Base-by-base conservation (phyloP, 208 protist genomes). In the Crithidia expoeki region DNA sequence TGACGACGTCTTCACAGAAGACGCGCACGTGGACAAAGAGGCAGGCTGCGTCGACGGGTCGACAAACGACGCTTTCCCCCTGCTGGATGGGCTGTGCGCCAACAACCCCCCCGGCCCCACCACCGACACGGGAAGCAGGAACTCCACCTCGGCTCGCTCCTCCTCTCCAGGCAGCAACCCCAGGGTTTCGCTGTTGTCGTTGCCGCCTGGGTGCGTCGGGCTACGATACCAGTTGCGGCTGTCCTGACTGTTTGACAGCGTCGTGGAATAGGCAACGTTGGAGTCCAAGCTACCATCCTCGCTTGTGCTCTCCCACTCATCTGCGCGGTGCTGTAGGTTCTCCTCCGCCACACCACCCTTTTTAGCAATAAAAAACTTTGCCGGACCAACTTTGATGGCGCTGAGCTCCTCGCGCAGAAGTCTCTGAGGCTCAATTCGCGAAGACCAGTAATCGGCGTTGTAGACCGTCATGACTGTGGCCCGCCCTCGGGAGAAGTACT, bases 371-470 rank as follows among this genome's bases (percentile, higher is more conserved):
- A 25, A 14, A 30, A 61, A 62, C 27, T 38, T 17, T 30, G 51
- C 16, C 11, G 53, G 16, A 5, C 36, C 7, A 3, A 10, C 28
- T 4, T n/a, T 40, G 1, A 23, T 32, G 2, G 2, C 40, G 0
- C 21, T 4, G 38, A 70, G 30, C 28, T 70, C 51, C 36, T 51
- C 64, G 52, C 34, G 38, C 52, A 70, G 55, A 36, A 70, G 25
- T 25, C 2, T 25, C 64, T 50, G 55, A 25, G 64, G 64, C 51
- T 59, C 51, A 49, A 70, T 51, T 17, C 40, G 33, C 21, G 64
- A 40, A 3, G 14, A 44, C 64, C 64, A 70, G 17, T 58, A 9
- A 23, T 61, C 64, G 40, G 60, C 34, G 28, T 40, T 53, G 40
- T 70, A 61, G 52, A 44, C 17, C 25, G 40, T 30, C 64, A 70